phyloP scores from a whole-genome alignment of 306 rosid genomes.

The barrel medic (Medicago truncatula) region MtrunA17r5.0-ANR NC_053047.1:41131001-41131500 shows the following conservation, averaged over 20 bases:
- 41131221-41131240: conserved; percentile 63
- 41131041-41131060: not conserved
- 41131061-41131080: not conserved
- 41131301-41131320: conserved; percentile 91
- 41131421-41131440: conserved; percentile 30
- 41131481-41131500: conserved; percentile 89
- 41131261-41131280: conserved; percentile 93
- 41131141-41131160: conserved; percentile 64
- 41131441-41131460: conserved; percentile 37
- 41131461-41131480: conserved; percentile 86
- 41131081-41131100: not conserved
- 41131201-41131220: conserved; percentile 88
- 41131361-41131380: conserved; percentile 65
- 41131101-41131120: not conserved
- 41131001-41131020: not conserved
- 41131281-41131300: conserved; percentile 62
- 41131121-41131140: conserved; percentile 9
- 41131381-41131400: conserved; percentile 65
- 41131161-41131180: conserved; percentile 52
- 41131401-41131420: conserved; percentile 55
- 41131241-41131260: conserved; percentile 59
- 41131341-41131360: conserved; percentile 31
- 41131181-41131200: conserved; percentile 74
- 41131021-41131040: too few species aligned
- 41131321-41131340: conserved; percentile 64